These are phyloP conservation scores for Phylloporus sp. DNA, from an alignment of 768 basidiomycete species.

Conservation along the genomic window DNA sequence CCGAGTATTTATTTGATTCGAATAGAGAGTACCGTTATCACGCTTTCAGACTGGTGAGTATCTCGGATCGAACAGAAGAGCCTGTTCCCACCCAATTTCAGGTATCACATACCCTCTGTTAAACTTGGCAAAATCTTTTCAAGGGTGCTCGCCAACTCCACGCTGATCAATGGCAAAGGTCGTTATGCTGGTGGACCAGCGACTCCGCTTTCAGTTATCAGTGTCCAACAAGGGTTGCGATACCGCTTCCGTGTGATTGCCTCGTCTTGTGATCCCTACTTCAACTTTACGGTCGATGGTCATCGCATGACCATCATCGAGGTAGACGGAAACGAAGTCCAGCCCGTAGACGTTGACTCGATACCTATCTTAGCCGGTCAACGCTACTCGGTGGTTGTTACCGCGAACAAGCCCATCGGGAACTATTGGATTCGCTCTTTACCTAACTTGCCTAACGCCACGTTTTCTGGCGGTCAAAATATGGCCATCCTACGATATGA, in stretches of 20 bases:
- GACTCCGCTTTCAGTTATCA: slow-evolving; percentile 33
- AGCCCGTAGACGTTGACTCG: slow-evolving; percentile 39
- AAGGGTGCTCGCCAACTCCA: slow-evolving; percentile 22
- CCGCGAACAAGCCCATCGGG: too few species aligned
- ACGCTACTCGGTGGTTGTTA: slow-evolving; percentile 51
- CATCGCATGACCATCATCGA: slow-evolving; percentile 45
- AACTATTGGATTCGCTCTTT: too few species aligned
- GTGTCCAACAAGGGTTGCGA: slow-evolving; percentile 28
- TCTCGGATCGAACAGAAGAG: too few species aligned
- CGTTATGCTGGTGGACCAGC: slow-evolving; percentile 33
- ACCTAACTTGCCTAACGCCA: too few species aligned
- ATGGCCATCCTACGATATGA: too few species aligned
- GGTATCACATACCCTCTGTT: slow-evolving; percentile 22
- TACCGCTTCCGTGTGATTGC: slow-evolving; percentile 36
- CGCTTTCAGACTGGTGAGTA: slow-evolving; percentile 30
- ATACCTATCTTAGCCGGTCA: slow-evolving; percentile 45
- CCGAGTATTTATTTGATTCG: neutral
- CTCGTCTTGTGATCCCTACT: slow-evolving; percentile 41
- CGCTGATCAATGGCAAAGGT: slow-evolving; percentile 38
- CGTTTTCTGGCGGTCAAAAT: too few species aligned
- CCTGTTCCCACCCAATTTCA: too few species aligned
- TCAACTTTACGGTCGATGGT: slow-evolving; percentile 41
- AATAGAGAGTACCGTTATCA: slow-evolving; percentile 38
- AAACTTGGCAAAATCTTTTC: too few species aligned
- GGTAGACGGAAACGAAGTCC: slow-evolving; percentile 37